These are phyloP conservation scores for Diddensiella caesifluorescens DNA, from an alignment of 805 yeast genomes.

Conservation along the genomic window DNA sequence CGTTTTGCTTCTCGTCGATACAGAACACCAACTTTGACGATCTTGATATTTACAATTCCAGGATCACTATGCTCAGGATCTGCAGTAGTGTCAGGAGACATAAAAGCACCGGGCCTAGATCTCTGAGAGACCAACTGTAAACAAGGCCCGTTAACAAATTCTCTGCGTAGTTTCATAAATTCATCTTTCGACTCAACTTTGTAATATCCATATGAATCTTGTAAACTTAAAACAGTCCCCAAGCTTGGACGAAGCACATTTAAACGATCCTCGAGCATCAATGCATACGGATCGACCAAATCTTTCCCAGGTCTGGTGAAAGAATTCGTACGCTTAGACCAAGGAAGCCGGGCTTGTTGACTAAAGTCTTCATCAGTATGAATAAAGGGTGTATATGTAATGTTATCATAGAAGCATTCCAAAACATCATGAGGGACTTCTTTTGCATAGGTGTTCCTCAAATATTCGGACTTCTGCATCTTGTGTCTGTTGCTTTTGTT, in stretches of 20 bases:
- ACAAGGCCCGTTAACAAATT: slow-evolving; percentile 29
- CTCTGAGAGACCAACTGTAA: slow-evolving; percentile 35
- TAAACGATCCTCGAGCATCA: slow-evolving; percentile 33
- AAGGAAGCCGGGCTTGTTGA: slow-evolving; percentile 27
- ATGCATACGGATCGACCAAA: slow-evolving; percentile 34
- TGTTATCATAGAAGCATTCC: slow-evolving; percentile 61
- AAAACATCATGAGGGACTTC: slow-evolving; percentile 34
- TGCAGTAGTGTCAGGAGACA: slow-evolving; percentile 22
- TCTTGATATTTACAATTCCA: slow-evolving; percentile 35
- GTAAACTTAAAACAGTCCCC: slow-evolving; percentile 21
- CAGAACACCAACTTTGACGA: slow-evolving; percentile 37
- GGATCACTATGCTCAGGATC: slow-evolving; percentile 28
- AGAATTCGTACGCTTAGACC: slow-evolving; percentile 28
- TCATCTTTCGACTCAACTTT: slow-evolving; percentile 22
- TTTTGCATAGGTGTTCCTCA: slow-evolving; percentile 39
- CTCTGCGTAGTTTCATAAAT: slow-evolving; percentile 24
- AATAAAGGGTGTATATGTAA: slow-evolving; percentile 53
- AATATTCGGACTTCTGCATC: slow-evolving; percentile 60
- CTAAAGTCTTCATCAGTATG: slow-evolving; percentile 37
- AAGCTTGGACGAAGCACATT: slow-evolving; percentile 33
- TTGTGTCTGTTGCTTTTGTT: slow-evolving; percentile 62
- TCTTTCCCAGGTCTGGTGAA: slow-evolving; percentile 25
- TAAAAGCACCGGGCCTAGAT: slow-evolving; percentile 35
- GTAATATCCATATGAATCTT: slow-evolving; percentile 28
- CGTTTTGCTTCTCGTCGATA: slow-evolving; percentile 33